phyloP scores from a whole-genome alignment of 805 yeast genomes.

The Lipomyces orientalis region DNA sequence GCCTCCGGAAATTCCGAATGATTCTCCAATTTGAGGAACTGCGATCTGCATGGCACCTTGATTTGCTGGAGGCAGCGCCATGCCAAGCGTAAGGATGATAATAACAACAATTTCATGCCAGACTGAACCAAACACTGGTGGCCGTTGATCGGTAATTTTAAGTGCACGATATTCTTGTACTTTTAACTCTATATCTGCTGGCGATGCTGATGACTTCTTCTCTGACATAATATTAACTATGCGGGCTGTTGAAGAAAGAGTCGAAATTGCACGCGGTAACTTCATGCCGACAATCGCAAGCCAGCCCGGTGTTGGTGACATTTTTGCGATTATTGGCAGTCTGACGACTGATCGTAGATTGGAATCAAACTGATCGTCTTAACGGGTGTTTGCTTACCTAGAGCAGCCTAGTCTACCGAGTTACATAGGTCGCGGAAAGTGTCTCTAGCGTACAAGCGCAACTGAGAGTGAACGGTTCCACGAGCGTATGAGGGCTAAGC shows the following conservation, averaged over 20 bases:
- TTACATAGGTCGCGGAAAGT: neutral
- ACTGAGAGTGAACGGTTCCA: too few relatives aligned
- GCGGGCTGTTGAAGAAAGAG: neutral
- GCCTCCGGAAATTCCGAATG: conserved; percentile 50
- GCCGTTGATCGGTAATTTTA: conserved; percentile 41
- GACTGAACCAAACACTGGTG: conserved; percentile 46
- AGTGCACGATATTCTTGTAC: conserved; percentile 3
- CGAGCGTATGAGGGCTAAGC: too few relatives aligned
- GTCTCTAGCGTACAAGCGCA: neutral
- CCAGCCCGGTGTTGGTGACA: neutral
- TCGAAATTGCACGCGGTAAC: neutral
- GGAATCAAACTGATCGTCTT: neutral
- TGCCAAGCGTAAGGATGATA: conserved; percentile 47
- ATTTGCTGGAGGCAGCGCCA: conserved; percentile 50
- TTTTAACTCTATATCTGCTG: neutral
- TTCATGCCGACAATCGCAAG: neutral
- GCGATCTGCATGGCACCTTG: conserved; percentile 49
- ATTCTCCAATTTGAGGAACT: conserved; percentile 45
- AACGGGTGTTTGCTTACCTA: neutral
- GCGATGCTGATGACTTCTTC: neutral
- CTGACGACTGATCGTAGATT: neutral
- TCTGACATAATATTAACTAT: neutral
- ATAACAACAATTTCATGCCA: conserved; percentile 43
- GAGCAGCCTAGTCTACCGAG: neutral
- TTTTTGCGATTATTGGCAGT: neutral